Base-by-base conservation (phyloP, 208 protist species). In the Wallacemonas collosoma region DNA sequence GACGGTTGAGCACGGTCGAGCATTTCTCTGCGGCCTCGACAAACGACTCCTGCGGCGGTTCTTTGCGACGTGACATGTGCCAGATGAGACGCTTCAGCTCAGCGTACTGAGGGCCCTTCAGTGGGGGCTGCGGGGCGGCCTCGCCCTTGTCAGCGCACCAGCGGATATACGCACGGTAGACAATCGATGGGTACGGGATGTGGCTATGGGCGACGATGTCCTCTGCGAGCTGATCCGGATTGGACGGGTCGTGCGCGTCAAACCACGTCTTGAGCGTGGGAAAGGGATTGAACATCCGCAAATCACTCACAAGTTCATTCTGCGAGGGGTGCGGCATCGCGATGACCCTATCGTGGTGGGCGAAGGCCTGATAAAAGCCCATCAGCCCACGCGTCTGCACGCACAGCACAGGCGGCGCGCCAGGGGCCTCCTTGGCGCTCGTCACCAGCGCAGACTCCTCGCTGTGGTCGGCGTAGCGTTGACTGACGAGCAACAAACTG, bases 241-340 rank as follows among this genome's bases (percentile, higher is more conserved):
- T 74, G 36, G 87, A 75, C 14, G 76, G 80, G 51, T 93, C 62
- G 60, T 94, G 80, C 2, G 67, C 48, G 43, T 82, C 76, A 58
- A 96, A 87, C 82, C 86, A 95, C 2, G 12, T 47, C 41, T 85
- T 26, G 14, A 98, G 75, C n/a, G 62, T 83, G 3, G 89, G 83
- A 70, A 98, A 98, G 12, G 96, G 95, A 56, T 89, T 77, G 43
- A 89, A 88, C 1, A 98, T 78, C 69, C 98, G 89, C 72, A 98
- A 83, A 72, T 99, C 97, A 35, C 83, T 76, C 57, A 95, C 82
- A 41, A 72, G 56, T 35, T 72, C 75, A 45, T 85, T 76, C 3
- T 61, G 72, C 40, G 86, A 80, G 44, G 80, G 79, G 53, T 87
- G 80, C 1, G 87, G 74, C 1, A 83, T 50, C 55, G 87, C 72